These are phyloP conservation scores for Macrophomina pseudophaseolina DNA, from an alignment of 2,329 filamentous ascomycete genomes.

Conservation along the genomic window DNA sequence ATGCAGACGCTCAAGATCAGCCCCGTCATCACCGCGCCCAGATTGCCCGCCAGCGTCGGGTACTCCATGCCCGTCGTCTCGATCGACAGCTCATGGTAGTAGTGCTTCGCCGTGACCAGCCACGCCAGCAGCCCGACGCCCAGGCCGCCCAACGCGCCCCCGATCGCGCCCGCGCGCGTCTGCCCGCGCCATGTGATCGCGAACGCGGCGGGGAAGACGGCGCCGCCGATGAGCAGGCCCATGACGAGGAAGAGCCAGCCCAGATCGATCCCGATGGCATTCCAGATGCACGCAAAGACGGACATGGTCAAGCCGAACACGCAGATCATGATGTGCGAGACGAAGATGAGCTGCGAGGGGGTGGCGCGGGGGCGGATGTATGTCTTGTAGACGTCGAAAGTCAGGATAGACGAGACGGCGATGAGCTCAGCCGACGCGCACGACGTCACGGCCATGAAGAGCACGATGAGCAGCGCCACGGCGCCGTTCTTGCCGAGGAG, in stretches of 20 bases:
- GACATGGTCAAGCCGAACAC: slow-evolving; percentile 59
- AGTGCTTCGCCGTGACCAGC: slow-evolving; percentile 54
- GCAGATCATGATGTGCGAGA: slow-evolving; percentile 59
- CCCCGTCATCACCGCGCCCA: slow-evolving; percentile 54
- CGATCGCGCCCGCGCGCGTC: slow-evolving; percentile 55
- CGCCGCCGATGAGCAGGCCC: slow-evolving; percentile 59
- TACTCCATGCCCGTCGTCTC: slow-evolving; percentile 55
- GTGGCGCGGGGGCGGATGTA: slow-evolving; percentile 55
- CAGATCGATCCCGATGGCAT: slow-evolving; percentile 57
- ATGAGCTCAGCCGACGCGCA: slow-evolving; percentile 60
- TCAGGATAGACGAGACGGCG: slow-evolving; percentile 60
- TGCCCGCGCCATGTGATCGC: slow-evolving; percentile 60
- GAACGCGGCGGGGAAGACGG: slow-evolving; percentile 60
- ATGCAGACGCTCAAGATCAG: slow-evolving; percentile 54
- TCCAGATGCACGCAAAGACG: slow-evolving; percentile 57
- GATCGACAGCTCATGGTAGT: slow-evolving; percentile 57
- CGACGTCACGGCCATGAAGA: slow-evolving; percentile 53
- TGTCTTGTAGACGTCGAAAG: slow-evolving; percentile 59
- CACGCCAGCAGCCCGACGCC: slow-evolving; percentile 59
- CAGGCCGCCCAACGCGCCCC: slow-evolving; percentile 57
- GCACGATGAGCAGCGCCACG: slow-evolving; percentile 40
- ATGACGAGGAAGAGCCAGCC: slow-evolving; percentile 63
- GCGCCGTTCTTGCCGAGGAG: slow-evolving; percentile 46
- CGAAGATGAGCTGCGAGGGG: slow-evolving; percentile 56
- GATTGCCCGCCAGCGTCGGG: slow-evolving; percentile 60